Conservation (phyloP, 441 rosid species). For the Rhodomyrtus psidioides region DNA sequence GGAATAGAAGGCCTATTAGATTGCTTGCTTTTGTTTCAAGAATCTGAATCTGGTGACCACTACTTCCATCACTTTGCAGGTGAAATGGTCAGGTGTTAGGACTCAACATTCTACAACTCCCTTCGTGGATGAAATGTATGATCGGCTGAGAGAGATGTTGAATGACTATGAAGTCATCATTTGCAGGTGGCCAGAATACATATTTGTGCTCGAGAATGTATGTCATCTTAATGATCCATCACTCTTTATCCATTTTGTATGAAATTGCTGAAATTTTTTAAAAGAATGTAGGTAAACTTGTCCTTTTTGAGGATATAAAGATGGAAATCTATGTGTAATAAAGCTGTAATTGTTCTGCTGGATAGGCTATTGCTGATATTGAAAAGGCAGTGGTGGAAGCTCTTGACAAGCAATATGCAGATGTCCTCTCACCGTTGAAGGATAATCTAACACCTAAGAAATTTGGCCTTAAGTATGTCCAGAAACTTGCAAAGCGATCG, state of each 20-base stretch:
- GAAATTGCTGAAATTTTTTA: neutral
- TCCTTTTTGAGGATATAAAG: neutral
- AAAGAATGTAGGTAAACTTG: neutral
- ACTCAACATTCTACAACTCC: slow-evolving; percentile 96
- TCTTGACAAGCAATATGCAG: slow-evolving; percentile 93
- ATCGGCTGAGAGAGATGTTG: slow-evolving; percentile 67
- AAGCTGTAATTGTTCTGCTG: slow-evolving; percentile 1
- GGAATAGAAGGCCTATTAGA: neutral
- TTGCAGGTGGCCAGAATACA: slow-evolving; percentile 95
- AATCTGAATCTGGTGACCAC: neutral
- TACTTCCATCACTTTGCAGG: slow-evolving; percentile 40
- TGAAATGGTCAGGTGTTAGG: slow-evolving; percentile 92
- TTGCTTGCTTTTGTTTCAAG: neutral
- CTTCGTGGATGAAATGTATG: slow-evolving; percentile 91
- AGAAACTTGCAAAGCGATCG: slow-evolving; percentile 80
- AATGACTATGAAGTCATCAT: slow-evolving; percentile 85
- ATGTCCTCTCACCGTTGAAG: slow-evolving; percentile 82
- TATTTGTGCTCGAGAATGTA: slow-evolving; percentile 89
- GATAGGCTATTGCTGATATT: slow-evolving; percentile 89
- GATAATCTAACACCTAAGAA: slow-evolving; percentile 86
- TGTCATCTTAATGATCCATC: slow-evolving; percentile 12
- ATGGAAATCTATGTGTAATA: neutral
- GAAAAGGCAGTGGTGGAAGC: slow-evolving; percentile 93
- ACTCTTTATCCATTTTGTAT: neutral
- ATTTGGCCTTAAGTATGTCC: slow-evolving; percentile 88